Conservation (phyloP, 768 basidiomycete genomes). For the Lactarius vividus region DNA sequence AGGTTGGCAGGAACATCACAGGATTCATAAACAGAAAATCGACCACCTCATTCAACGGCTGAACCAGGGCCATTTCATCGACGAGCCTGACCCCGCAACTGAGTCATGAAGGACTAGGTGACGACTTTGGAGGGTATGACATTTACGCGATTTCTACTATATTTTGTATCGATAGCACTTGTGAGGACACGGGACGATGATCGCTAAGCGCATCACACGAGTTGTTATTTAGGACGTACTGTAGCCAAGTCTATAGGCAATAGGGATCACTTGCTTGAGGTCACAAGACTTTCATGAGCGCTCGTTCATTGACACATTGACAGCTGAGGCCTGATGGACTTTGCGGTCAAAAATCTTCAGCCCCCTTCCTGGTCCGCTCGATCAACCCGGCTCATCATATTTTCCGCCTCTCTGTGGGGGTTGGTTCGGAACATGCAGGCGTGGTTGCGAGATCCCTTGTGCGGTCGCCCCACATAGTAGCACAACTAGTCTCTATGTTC, state of each 20-base stretch:
- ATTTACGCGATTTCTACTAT: conserved; percentile 10
- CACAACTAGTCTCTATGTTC: background rate
- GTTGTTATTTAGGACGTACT: background rate
- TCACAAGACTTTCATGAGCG: background rate
- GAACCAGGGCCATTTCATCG: conserved; percentile 53
- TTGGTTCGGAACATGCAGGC: background rate
- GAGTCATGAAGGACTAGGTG: conserved; percentile 15
- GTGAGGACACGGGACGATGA: conserved; percentile 9
- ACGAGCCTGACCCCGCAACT: conserved; percentile 30
- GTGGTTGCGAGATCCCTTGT: background rate
- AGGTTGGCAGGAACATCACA: conserved; percentile 90
- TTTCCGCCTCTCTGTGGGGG: background rate
- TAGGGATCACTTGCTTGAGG: background rate
- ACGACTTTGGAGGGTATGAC: background rate
- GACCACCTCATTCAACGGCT: conserved; percentile 72
- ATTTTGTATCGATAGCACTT: conserved; percentile 25
- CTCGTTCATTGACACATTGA: background rate
- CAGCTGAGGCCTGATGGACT: background rate
- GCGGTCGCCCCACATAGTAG: background rate
- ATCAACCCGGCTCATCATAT: background rate
- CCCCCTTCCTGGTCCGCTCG: background rate
- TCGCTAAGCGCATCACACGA: background rate
- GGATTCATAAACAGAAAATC: conserved; percentile 84
- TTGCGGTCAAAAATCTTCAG: background rate
- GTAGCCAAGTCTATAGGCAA: background rate